Evolutionary conservation across 441 rosid genomes (phyloP), one percentile per base, ranked within the genome.

Genomic region (Pelargonium citronellum): DNA sequence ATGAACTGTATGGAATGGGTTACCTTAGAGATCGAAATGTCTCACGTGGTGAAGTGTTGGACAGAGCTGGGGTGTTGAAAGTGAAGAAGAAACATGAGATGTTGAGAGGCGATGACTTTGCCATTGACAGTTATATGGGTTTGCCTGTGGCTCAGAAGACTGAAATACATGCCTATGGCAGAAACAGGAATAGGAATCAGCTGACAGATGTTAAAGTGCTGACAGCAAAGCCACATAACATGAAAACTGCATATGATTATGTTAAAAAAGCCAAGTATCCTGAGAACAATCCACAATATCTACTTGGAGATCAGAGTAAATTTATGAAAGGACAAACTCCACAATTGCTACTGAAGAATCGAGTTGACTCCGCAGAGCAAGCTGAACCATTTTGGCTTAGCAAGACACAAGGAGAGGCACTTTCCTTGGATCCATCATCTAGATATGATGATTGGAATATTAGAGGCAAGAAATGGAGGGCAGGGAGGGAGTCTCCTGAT

Each of bases 381-480:
- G 64, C 80, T 66, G 88, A 85, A 64, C 78, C 79, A 39, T 75
- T 81, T 73, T 80, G 85, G 86, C 89, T 72, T 76, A 81, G 77
- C 67, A 83, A 78, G 69, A 79, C 77, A 41, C 85, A 74, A 68
- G 87, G 81, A 74, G 87, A 82, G 78, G 79, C 67, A 22, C 79
- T 85, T 58, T 66, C 88, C 57, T 55, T 77, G 70, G 91, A 88
- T 80, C 75, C 86, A 3, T 75, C 90, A 53, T 77, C 80, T 77
- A 78, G 79, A 73, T 71, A 86, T 78, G 88, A 84, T 69, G 87
- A 84, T 47, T 76, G 86, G 89, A 83, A 82, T 81, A 37, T 69
- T 69, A 86, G 80, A 85, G 82, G 81, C 82, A 89, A 89, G 86
- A 92, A 84, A 74, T 74, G 85, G 87, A 91, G 84, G 81, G 69